These are phyloP conservation scores for Acanthamoeba sp. DNA, from an alignment of 208 protist genomes.

Conservation along the genomic window DNA sequence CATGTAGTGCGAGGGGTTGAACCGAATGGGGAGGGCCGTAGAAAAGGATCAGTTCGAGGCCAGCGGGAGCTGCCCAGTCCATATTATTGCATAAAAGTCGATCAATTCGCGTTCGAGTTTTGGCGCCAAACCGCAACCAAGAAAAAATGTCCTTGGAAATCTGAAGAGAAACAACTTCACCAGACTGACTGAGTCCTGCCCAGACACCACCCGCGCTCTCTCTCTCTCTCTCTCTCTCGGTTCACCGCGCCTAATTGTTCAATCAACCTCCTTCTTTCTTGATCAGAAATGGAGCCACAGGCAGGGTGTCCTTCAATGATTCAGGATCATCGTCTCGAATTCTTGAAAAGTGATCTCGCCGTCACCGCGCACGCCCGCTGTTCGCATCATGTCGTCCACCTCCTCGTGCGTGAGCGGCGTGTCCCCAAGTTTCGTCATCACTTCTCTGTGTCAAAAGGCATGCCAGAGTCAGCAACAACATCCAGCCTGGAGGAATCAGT, in stretches of 20 bases:
- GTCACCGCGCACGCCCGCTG: slow-evolving; percentile 89
- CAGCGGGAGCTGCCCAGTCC: not conserved
- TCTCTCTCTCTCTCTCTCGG: too few relatives aligned
- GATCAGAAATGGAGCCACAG: too few relatives aligned
- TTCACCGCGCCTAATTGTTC: too few relatives aligned
- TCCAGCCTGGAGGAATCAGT: not conserved
- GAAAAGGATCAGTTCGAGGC: not conserved
- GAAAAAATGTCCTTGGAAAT: too few relatives aligned
- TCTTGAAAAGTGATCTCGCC: slow-evolving; percentile 92
- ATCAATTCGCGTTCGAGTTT: not conserved
- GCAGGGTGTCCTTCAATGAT: not conserved
- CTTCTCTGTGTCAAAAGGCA: slow-evolving; percentile 8
- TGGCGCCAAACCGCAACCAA: not conserved
- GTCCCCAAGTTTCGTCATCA: slow-evolving; percentile 93
- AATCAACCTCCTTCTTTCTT: too few relatives aligned
- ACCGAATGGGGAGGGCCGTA: slow-evolving; percentile 3
- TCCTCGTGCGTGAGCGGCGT: slow-evolving; percentile 91
- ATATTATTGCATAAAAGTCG: not conserved
- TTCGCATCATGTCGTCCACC: slow-evolving; percentile 92
- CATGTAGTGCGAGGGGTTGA: not conserved
- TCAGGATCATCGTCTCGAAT: slow-evolving; percentile 89
- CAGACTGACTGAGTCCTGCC: too few relatives aligned
- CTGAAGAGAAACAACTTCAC: too few relatives aligned
- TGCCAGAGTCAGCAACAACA: not conserved
- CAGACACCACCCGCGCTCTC: too few relatives aligned